Evolutionary conservation across 2,329 filamentous ascomycete genomes (phyloP), one percentile per base, ranked within the genome.

Genomic region (Colletotrichum sp.): DNA sequence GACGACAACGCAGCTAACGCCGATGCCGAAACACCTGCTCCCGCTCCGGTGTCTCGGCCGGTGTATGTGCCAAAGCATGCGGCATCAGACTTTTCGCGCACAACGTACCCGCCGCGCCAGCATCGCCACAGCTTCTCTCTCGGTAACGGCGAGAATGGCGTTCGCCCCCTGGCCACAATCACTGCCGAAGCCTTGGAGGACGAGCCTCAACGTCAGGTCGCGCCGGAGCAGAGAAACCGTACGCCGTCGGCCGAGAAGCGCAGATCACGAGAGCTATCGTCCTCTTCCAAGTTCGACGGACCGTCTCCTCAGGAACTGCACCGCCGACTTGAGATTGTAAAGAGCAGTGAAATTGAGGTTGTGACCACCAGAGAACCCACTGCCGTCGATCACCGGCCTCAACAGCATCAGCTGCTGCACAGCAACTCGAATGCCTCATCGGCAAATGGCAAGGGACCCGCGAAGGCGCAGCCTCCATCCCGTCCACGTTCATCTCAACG

Each of bases 11-110:
- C 24, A 30, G 10, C 55, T 6, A 61, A 43, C 34, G 18, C 55
- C 59, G 52, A 65, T 6, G 28, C 32, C 63, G 39, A 67, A 26
- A 21, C 66, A 59, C 32, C 73, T 12, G 36, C 52, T 59, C 26
- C 24, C 12, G 39, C 66, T 24, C 24, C 76, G 34, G 39, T 48
- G 32, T 65, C 55, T 24, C 76, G 39, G 28, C 43, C 71, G 26
- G 71, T 72, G 48, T 82, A 82, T 52, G 73, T 80, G 28, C 81
- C 82, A 18, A 79, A 78, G 36, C 82, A 83, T 74, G 82, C 82
- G 5, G 82, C 82, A n/a, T 71, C 80, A 55, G 82, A 83, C 66
- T 83, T 82, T 39, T 80, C 80, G 6, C 80, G 80, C 24, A 69
- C 81, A 28, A 75, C 78, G 2, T 59, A 78, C 6, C 36, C 57